A percentile compares a stretch with the other conserved stretches of the same genome.
phyloP scores from a whole-genome alignment of 2,329 filamentous ascomycete genomes.

The Fusarium avenaceum region DNA sequence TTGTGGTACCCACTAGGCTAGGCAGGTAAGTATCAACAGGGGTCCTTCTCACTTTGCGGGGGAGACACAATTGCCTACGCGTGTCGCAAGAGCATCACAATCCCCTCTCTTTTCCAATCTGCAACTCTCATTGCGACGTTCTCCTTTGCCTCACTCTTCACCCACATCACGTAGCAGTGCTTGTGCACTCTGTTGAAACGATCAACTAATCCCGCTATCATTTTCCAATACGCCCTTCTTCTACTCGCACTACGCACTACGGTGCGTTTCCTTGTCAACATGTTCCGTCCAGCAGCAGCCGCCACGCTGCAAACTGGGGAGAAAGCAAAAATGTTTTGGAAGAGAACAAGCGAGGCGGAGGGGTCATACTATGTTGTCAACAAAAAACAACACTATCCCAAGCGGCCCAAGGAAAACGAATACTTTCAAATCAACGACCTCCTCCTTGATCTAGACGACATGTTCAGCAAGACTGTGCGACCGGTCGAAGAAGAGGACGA shows the following conservation, averaged over 20 bases:
- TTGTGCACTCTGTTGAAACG: not conserved
- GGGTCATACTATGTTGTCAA: constrained; percentile 50
- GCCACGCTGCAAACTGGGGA: constrained; percentile 6
- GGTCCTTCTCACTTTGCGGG: constrained; percentile 36
- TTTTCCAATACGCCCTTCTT: not conserved
- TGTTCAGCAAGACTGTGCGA: constrained; percentile 60
- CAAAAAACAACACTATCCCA: constrained; percentile 24
- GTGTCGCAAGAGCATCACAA: constrained; percentile 1
- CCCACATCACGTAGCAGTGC: not conserved
- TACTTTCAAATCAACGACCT: constrained; percentile 59
- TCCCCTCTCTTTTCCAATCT: constrained; percentile 8
- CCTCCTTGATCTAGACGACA: constrained; percentile 67
- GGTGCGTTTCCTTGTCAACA: constrained; percentile 22
- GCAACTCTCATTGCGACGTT: not conserved
- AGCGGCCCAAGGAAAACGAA: constrained; percentile 36
- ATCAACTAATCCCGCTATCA: not conserved
- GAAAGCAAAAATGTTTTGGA: constrained; percentile 47
- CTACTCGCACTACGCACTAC: not conserved
- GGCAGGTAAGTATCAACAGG: constrained; percentile 7
- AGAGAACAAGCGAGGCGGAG: constrained; percentile 38
- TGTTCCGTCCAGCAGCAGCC: constrained; percentile 32
- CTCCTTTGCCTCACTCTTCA: not conserved
- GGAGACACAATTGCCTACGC: constrained; percentile 28
- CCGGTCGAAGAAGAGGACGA: constrained; percentile 56
- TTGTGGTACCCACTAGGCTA: too few species aligned